Conservation (phyloP, 1,139 yeast genomes). For the Saccharomyces hybrid region DNA sequence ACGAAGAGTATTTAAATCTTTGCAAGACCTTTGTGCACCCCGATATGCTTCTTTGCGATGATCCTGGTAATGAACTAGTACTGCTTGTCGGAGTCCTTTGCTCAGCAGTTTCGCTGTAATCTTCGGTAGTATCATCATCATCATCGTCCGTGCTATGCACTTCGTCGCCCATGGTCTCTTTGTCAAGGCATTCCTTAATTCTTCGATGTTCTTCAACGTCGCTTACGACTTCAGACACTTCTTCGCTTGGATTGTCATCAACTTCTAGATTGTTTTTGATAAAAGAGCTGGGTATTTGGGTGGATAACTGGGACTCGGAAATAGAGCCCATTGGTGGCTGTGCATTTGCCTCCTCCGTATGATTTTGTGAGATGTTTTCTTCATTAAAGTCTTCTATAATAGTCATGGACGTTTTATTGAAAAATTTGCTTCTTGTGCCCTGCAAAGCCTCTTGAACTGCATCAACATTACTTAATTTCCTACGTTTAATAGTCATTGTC, state of each 20-base stretch:
- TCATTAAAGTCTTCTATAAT: not conserved
- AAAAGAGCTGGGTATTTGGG: conserved; percentile 32
- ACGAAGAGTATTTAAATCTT: conserved; percentile 11
- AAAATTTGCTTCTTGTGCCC: not conserved
- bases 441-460: not conserved
- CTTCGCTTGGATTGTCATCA: conserved; percentile 1
- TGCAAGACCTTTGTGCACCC: conserved; percentile 7
- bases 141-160: not conserved
- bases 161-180: not conserved
- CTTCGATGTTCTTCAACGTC: conserved; percentile 24
- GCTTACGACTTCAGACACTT: not conserved
- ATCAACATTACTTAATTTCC: conserved; percentile 1
- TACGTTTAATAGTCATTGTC: conserved; percentile 4
- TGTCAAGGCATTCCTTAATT: not conserved
- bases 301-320: conserved; percentile 23
- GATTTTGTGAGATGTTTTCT: conserved; percentile 2
- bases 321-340: conserved; percentile 1
- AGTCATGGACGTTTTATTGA: not conserved
- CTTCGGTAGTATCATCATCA: not conserved
- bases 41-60: conserved; percentile 3
- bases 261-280: conserved; percentile 29
- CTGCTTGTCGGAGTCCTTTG: conserved; percentile 1
- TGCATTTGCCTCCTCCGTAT: conserved; percentile 21
- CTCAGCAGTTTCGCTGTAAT: not conserved
- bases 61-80: conserved; percentile 1